Evolutionary conservation across 2,329 filamentous ascomycete species (phyloP).

Genomic region (Stagonosporopsis vannaccii): DNA sequence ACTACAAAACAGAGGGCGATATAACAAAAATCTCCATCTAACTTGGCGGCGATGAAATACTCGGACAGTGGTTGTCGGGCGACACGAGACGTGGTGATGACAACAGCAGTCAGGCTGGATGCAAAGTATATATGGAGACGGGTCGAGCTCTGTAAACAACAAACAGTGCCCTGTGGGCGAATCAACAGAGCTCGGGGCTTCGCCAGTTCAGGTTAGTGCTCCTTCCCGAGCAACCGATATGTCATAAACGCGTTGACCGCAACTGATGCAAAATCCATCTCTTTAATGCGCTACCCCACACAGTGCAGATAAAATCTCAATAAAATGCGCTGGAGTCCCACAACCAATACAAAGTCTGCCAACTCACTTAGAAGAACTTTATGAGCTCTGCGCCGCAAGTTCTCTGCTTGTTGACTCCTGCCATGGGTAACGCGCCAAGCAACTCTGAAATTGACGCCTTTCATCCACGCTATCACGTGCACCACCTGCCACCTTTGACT

Average conservation of each 20-base stretch:
- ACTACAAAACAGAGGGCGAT: constrained; percentile 46
- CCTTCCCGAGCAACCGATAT: constrained; percentile 20
- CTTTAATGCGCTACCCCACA: constrained; percentile 26
- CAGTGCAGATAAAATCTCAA: not conserved
- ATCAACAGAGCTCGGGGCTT: constrained; percentile 9
- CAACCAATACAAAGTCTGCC: not conserved
- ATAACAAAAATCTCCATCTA: constrained; percentile 53
- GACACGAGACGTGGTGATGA: constrained; percentile 40
- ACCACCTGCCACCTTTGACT: constrained; percentile 9
- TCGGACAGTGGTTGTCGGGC: constrained; percentile 35
- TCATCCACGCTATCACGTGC: constrained; percentile 11
- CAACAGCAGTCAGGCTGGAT: constrained; percentile 30
- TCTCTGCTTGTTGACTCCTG: not conserved
- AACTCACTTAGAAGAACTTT: not conserved
- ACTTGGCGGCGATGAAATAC: constrained; percentile 51
- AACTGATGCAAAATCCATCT: constrained; percentile 19
- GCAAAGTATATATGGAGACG: constrained; percentile 36
- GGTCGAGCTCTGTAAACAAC: constrained; percentile 26
- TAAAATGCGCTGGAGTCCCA: not conserved
- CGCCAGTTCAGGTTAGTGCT: constrained; percentile 7
- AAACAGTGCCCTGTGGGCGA: constrained; percentile 15
- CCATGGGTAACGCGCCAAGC: constrained; percentile 20
- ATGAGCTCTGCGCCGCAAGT: not conserved
- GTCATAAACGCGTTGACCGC: constrained; percentile 23
- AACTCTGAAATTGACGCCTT: constrained; percentile 5